Percentiles rank a stretch among this genome's conserved stretches.
Conservation (phyloP, 2,329 filamentous ascomycete species). For the Clathrospora elynae region DNA sequence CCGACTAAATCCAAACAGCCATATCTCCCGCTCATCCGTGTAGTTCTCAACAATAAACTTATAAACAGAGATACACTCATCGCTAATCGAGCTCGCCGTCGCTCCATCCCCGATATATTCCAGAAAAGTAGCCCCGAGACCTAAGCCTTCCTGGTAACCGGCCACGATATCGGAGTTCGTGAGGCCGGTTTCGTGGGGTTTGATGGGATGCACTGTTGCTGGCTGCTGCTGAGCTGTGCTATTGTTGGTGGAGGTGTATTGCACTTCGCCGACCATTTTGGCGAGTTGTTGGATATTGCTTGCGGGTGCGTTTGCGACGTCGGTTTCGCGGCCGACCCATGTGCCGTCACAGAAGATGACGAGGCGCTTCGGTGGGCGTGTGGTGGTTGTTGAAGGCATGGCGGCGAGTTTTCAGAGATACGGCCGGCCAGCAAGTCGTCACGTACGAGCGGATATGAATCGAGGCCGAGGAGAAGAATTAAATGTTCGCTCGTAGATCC, state of each 20-base stretch:
- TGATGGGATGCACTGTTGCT: conserved; percentile 32
- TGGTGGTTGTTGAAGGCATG: conserved; percentile 17
- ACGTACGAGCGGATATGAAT: no score
- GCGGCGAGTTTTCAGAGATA: background rate
- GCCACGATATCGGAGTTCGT: conserved; percentile 29
- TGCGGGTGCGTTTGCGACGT: conserved; percentile 29
- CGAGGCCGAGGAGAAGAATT: no score
- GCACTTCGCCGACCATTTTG: conserved; percentile 37
- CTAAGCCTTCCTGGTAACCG: conserved; percentile 46
- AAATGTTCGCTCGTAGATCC: no score
- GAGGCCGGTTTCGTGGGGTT: conserved; percentile 2
- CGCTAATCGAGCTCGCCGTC: conserved; percentile 43
- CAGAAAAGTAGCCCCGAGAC: conserved; percentile 43
- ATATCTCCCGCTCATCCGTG: conserved; percentile 49
- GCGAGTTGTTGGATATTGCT: conserved; percentile 44
- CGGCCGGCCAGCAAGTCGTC: no score
- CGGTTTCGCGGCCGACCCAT: conserved; percentile 45
- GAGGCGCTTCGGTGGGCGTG: conserved; percentile 31
- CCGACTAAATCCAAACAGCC: conserved; percentile 53
- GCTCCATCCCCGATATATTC: conserved; percentile 47
- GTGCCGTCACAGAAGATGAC: conserved; percentile 45
- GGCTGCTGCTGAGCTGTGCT: no score
- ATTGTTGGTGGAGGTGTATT: conserved; percentile 16
- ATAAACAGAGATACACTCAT: conserved; percentile 45
- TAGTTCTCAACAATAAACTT: conserved; percentile 46